These are phyloP conservation scores for Balakata baccata DNA, from an alignment of 345 rosid species.

Conservation along the genomic window DNA sequence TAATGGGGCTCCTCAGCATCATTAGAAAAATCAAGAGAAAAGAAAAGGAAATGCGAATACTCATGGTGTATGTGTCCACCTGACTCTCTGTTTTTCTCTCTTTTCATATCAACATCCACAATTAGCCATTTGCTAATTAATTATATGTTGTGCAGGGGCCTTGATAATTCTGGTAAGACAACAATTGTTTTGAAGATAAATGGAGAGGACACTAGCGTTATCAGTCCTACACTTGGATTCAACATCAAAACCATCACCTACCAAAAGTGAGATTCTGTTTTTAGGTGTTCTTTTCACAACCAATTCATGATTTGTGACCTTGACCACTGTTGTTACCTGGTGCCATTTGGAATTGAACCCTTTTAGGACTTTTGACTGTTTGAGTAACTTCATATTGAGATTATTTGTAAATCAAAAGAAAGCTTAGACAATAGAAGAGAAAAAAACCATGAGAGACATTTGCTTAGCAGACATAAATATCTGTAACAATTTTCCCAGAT, in stretches of 20 bases:
- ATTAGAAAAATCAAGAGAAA: conserved; percentile 86
- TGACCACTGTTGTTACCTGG: neutral
- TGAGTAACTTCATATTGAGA: neutral
- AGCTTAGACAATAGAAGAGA: neutral
- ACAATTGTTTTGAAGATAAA: conserved; percentile 88
- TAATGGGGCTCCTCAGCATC: conserved; percentile 60
- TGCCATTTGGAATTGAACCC: neutral
- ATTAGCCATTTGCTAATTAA: neutral
- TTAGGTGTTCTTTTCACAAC: neutral
- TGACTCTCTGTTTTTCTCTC: neutral
- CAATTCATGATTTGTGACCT: neutral
- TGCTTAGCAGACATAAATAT: too few species aligned
- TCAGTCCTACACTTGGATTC: conserved; percentile 93
- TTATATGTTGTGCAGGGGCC: conserved; percentile 47
- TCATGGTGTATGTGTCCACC: conserved; percentile 69
- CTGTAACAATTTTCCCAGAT: neutral
- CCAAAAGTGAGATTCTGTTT: conserved; percentile 48
- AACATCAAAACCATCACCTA: conserved; percentile 76
- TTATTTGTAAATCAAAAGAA: neutral
- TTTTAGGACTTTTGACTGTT: neutral
- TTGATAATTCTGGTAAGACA: conserved; percentile 94
- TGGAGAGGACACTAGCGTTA: conserved; percentile 86
- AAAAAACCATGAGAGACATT: neutral
- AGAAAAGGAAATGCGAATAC: conserved; percentile 94
- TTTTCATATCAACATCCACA: neutral